A percentile compares a stretch with the other conserved stretches of the same genome.
phyloP scores from a whole-genome alignment of 2,329 filamentous ascomycete genomes.

The Trichoderma breve region DNA sequence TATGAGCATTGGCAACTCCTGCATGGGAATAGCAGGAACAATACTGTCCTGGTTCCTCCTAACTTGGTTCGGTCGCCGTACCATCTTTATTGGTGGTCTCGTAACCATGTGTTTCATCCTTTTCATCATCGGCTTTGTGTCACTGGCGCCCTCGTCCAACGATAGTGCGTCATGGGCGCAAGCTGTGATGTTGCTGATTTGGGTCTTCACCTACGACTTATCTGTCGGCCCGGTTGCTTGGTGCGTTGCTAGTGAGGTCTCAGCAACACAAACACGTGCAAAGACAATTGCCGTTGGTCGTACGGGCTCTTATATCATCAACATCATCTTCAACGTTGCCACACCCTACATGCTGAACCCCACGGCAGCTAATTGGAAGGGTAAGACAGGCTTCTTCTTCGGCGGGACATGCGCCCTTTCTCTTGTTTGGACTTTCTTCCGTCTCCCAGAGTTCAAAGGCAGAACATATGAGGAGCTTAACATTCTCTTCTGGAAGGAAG shows the following conservation, averaged over 20 bases:
- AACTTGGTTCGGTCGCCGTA: not conserved
- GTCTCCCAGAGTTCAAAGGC: conserved; percentile 53
- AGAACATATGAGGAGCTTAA: conserved; percentile 44
- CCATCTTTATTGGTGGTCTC: not conserved
- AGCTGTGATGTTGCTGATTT: not conserved
- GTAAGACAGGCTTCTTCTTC: not conserved
- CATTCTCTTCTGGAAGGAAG: conserved; percentile 31
- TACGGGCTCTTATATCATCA: not conserved
- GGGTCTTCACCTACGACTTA: not conserved
- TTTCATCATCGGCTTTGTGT: not conserved
- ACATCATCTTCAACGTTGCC: not conserved
- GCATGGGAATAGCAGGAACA: not conserved
- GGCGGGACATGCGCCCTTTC: conserved; percentile 28
- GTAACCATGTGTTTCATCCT: not conserved
- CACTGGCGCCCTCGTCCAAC: not conserved
- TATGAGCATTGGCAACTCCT: not conserved
- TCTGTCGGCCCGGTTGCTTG: not conserved
- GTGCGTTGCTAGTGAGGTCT: not conserved
- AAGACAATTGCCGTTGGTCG: not conserved
- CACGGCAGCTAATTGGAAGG: not conserved
- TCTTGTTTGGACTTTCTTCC: conserved; percentile 48
- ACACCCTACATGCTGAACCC: not conserved
- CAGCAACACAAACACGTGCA: not conserved
- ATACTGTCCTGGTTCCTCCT: not conserved
- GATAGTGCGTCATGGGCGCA: not conserved